Evolutionary conservation across 805 yeast species (phyloP), one percentile per base, ranked within the genome.

Genomic region (Priceomyces castillae): DNA sequence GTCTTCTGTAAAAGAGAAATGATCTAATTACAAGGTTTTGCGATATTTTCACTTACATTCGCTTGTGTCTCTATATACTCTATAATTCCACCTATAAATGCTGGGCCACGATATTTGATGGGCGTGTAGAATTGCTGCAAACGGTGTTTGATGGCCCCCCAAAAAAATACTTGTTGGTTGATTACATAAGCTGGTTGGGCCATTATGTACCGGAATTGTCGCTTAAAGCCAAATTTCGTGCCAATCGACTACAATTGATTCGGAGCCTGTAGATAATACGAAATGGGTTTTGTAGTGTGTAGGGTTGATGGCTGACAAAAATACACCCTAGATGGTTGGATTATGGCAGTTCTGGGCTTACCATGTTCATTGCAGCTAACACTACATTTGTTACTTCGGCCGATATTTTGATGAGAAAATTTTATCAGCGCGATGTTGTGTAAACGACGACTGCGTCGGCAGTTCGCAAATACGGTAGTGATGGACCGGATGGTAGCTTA

Each of bases 151-250:
- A 36, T 30, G 39, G 26, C 33, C 30, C 44, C 44, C 43, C 30
- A 41, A 41, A 41, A 40, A 40, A 41, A 41, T 16, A 28, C 33
- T 30, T 41, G 44, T 41, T 41, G 44, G 44, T 37, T 41, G 44
- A 41, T 41, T 41, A 41, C 31, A 34, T 41, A 41, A 41, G 28
- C 18, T 20, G 10, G 15, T 28, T 28, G 15, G 15, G 31, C 25
- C n/a, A n/a, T n/a, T n/a, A n/a, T n/a, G n/a, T n/a, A n/a, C n/a
- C n/a, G n/a, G n/a, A n/a, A n/a, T n/a, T n/a, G n/a, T n/a, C n/a
- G n/a, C n/a, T n/a, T n/a, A n/a, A n/a, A n/a, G n/a, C n/a, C n/a
- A n/a, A n/a, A n/a, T n/a, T n/a, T 23, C 10, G 26, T 23, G 26
- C 26, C 26, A 23, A 23, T 10, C 26, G 26, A 23, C 26, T 23